Evolutionary conservation across 768 basidiomycete species (phyloP).

Genomic region (Gelatoporia subvermispora): DNA sequence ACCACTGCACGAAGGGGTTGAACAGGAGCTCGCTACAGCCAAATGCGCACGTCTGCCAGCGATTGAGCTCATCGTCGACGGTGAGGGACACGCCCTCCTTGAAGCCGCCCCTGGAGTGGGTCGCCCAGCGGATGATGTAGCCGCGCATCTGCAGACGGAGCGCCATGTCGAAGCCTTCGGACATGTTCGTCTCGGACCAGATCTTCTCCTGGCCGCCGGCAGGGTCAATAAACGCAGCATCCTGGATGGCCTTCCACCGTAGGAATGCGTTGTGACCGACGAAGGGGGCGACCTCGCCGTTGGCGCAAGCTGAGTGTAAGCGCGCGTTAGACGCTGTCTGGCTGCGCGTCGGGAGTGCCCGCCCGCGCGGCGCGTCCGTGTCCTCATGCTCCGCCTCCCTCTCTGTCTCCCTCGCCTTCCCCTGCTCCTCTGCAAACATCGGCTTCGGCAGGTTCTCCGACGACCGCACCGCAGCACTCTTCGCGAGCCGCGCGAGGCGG

Average conservation of each 20-base stretch:
- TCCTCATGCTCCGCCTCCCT: conserved; percentile 3
- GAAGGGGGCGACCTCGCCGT: conserved; percentile 40
- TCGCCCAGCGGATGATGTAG: conserved; percentile 59
- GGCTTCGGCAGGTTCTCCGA: neutral
- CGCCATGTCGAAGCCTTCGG: conserved; percentile 70
- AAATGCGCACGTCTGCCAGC: conserved; percentile 90
- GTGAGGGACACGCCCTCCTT: conserved; percentile 91
- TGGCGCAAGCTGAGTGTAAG: conserved; percentile 28
- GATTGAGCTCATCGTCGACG: conserved; percentile 83
- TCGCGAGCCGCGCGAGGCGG: conserved; percentile 20
- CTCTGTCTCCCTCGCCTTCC: conserved; percentile 6
- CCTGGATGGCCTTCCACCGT: conserved; percentile 55
- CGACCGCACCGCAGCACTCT: conserved; percentile 10
- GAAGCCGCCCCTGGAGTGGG: conserved; percentile 79
- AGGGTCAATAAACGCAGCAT: conserved; percentile 47
- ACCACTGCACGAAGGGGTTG: conserved; percentile 80
- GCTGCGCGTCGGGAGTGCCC: conserved; percentile 19
- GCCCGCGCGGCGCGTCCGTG: conserved; percentile 10
- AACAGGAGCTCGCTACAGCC: conserved; percentile 71
- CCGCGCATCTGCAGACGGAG: conserved; percentile 52
- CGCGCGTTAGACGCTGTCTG: too few relatives aligned
- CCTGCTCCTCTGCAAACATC: conserved; percentile 7
- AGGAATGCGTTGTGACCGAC: too few relatives aligned
- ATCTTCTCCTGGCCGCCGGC: conserved; percentile 48
- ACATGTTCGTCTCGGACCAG: conserved; percentile 65